phyloP scores from a whole-genome alignment of 169 alveolate species.

The Haemoproteus tartakovskyi region DNA sequence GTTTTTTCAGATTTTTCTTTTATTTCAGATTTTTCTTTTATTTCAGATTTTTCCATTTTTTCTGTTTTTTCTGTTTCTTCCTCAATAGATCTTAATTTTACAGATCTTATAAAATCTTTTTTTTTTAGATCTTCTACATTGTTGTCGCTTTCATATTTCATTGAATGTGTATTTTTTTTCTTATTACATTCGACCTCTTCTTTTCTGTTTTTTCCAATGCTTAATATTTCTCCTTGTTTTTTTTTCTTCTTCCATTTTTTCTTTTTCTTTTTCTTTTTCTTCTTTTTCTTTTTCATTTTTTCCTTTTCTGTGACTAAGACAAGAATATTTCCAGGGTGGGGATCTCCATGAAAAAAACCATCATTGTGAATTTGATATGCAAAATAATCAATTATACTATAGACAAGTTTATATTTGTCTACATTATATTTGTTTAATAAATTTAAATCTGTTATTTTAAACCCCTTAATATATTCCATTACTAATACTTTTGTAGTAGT shows the following conservation, averaged over 20 bases:
- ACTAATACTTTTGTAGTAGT: conserved; percentile 81
- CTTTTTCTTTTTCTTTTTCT: not conserved
- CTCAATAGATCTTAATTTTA: no score
- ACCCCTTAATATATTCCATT: conserved; percentile 87
- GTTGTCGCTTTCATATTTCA: no score
- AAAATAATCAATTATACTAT: conserved; percentile 76
- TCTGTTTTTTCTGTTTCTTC: no score
- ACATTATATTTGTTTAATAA: conserved; percentile 70
- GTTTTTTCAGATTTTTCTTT: no score
- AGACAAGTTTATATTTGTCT: conserved; percentile 49
- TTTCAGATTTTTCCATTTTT: no score
- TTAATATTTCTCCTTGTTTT: not conserved
- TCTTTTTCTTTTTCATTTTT: no score
- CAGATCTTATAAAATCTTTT: no score
- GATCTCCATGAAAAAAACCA: conserved; percentile 90
- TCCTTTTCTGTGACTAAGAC: conserved; percentile 67
- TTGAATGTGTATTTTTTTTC: no score
- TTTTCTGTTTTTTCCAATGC: not conserved
- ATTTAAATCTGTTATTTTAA: conserved; percentile 83
- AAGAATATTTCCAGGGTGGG: conserved; percentile 89
- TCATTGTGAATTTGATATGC: conserved; percentile 73
- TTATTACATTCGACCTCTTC: not conserved
- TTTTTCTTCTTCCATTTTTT: not conserved
- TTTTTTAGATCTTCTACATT: no score
- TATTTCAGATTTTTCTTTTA: no score